phyloP scores from a whole-genome alignment of 176 grass and related monocot species.

The Carex littledalei region DNA sequence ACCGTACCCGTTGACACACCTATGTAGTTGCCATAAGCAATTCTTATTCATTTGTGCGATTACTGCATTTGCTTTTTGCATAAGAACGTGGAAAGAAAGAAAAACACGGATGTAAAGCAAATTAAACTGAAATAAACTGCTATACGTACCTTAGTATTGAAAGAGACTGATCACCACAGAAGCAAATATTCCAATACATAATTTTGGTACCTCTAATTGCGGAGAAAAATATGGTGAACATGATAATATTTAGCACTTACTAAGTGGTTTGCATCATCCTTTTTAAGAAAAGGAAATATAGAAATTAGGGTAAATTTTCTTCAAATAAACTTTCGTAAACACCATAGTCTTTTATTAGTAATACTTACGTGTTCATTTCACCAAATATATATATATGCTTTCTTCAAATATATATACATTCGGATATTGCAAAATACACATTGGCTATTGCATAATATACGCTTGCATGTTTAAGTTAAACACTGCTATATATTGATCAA shows the following conservation, averaged over 20 bases:
- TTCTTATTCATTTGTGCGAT: not conserved
- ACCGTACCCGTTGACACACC: no score
- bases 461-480: not conserved
- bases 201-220: constrained; percentile 21
- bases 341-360: no score
- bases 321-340: not conserved
- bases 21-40: not conserved
- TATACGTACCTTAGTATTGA: constrained; percentile 8
- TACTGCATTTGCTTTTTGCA: not conserved
- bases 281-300: not conserved
- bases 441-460: not conserved
- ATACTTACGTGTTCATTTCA: no score
- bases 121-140: not conserved
- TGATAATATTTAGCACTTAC: not conserved
- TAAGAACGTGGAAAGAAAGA: not conserved
- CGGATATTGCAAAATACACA: not conserved
- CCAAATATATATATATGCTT: no score
- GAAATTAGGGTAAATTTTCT: not conserved
- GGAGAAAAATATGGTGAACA: constrained; percentile 16
- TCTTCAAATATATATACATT: not conserved
- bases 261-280: not conserved
- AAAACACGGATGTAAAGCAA: not conserved
- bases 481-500: no score
- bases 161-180: constrained; percentile 16
- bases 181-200: constrained; percentile 4